Conservation (phyloP, 2,329 filamentous ascomycete genomes). For the Stemphylium lycopersici region DNA sequence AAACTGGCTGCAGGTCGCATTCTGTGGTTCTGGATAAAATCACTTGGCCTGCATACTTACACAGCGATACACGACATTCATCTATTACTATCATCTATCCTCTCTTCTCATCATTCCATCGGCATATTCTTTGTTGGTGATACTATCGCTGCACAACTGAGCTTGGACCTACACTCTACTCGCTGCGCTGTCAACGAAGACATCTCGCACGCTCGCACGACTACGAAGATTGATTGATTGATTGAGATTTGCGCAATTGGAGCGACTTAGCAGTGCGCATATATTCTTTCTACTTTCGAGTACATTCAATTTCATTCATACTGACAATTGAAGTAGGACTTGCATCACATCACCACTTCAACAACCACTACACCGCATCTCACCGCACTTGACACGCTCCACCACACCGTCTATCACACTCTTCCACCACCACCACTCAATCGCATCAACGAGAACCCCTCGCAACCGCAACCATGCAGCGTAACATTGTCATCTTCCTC, state of each 20-base stretch:
- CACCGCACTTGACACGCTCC: background rate
- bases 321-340: background rate
- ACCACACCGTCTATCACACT: background rate
- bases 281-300: background rate
- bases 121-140: constrained; percentile 1
- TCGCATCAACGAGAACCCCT: background rate
- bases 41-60: constrained; percentile 22
- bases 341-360: background rate
- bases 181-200: background rate
- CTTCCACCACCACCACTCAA: background rate
- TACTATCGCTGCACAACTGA: background rate
- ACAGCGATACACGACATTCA: background rate
- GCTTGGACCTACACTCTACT: too few species aligned
- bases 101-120: background rate
- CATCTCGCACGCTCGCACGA: too few species aligned
- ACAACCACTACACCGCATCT: too few species aligned
- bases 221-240: too few species aligned
- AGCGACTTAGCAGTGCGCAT: background rate
- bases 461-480: constrained; percentile 50
- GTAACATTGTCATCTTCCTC: constrained; percentile 60
- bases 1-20: constrained; percentile 35
- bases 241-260: background rate
- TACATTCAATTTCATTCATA: background rate
- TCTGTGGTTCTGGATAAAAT: constrained; percentile 5
- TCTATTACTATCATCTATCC: background rate